These are phyloP conservation scores for Apodospora peruviana DNA, from an alignment of 495 filamentous ascomycete species.

Conservation along the genomic window DNA sequence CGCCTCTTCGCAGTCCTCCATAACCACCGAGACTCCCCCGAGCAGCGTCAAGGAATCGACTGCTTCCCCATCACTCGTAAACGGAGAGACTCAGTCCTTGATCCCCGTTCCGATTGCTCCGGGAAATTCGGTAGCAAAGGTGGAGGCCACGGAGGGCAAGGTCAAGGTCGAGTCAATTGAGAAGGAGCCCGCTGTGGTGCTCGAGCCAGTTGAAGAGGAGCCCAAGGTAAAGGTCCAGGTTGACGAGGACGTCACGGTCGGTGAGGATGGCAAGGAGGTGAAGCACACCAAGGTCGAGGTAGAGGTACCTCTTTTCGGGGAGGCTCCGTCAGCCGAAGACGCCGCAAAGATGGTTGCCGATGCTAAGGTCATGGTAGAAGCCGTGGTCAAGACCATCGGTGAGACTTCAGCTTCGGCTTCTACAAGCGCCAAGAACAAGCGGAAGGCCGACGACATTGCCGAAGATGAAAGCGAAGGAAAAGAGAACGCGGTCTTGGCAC, in stretches of 20 bases:
- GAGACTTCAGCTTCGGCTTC: conserved; percentile 20
- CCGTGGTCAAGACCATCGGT: conserved; percentile 48
- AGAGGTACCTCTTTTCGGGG: conserved; percentile 57
- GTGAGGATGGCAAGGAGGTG: conserved; percentile 57
- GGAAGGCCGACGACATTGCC: conserved; percentile 73
- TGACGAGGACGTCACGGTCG: conserved; percentile 59
- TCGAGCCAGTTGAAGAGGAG: conserved; percentile 47
- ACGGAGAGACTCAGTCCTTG: conserved; percentile 28
- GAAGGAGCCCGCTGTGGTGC: conserved; percentile 34
- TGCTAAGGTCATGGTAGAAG: conserved; percentile 86
- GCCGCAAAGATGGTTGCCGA: conserved; percentile 75
- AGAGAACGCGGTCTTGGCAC: conserved; percentile 50
- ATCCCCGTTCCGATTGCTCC: conserved; percentile 15
- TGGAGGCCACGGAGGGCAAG: conserved; percentile 25
- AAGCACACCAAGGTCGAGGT: conserved; percentile 74
- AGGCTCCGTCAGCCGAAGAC: conserved; percentile 66
- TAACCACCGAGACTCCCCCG: conserved; percentile 23
- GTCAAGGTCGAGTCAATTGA: conserved; percentile 36
- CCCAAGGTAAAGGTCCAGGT: conserved; percentile 64
- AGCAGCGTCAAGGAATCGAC: conserved; percentile 13
- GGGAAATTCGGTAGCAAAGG: conserved; percentile 23
- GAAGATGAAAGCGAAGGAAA: conserved; percentile 34
- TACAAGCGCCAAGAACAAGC: conserved; percentile 56
- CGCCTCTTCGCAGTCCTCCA: conserved; percentile 39
- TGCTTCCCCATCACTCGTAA: conserved; percentile 19